Evolutionary conservation across 305 asterid genomes (phyloP).

Genomic region (Fraxinus ornus): DNA sequence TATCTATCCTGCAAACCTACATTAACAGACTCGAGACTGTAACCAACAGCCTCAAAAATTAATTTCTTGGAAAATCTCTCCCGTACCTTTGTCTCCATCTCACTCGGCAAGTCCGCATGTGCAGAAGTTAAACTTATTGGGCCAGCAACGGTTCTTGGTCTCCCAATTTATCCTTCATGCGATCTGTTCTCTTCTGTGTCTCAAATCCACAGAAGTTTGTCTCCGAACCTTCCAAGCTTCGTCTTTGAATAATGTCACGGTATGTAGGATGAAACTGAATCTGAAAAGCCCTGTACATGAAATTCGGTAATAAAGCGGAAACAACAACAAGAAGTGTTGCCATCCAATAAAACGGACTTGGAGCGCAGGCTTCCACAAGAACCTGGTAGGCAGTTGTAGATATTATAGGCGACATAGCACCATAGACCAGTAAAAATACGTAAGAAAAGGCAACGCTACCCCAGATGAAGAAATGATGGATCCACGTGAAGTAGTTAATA

Average conservation of each 20-base stretch:
- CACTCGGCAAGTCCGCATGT: background rate
- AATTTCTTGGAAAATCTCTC: background rate
- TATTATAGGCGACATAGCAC: slow-evolving; percentile 49
- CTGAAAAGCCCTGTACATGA: slow-evolving; percentile 63
- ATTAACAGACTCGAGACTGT: background rate
- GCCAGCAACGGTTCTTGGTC: slow-evolving; percentile 39
- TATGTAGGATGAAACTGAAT: slow-evolving; percentile 65
- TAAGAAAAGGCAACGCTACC: slow-evolving; percentile 84
- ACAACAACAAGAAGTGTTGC: slow-evolving; percentile 57
- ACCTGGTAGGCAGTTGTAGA: slow-evolving; percentile 73
- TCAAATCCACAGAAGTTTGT: slow-evolving; percentile 26
- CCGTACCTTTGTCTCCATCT: background rate
- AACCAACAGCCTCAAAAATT: background rate
- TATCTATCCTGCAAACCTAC: background rate
- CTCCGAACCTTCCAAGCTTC: slow-evolving; percentile 30
- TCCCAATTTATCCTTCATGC: slow-evolving; percentile 26
- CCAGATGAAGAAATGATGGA: slow-evolving; percentile 91
- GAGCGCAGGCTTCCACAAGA: slow-evolving; percentile 77
- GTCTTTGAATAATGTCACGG: slow-evolving; percentile 62
- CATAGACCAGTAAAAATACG: slow-evolving; percentile 59
- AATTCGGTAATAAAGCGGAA: slow-evolving; percentile 60
- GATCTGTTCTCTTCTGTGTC: slow-evolving; percentile 1
- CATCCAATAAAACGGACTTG: slow-evolving; percentile 76
- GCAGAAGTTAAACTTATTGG: slow-evolving; percentile 22
- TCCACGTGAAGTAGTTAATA: slow-evolving; percentile 92